Conservation (phyloP, 352 stramenopile species). For the Phytophthora foliorum region DNA sequence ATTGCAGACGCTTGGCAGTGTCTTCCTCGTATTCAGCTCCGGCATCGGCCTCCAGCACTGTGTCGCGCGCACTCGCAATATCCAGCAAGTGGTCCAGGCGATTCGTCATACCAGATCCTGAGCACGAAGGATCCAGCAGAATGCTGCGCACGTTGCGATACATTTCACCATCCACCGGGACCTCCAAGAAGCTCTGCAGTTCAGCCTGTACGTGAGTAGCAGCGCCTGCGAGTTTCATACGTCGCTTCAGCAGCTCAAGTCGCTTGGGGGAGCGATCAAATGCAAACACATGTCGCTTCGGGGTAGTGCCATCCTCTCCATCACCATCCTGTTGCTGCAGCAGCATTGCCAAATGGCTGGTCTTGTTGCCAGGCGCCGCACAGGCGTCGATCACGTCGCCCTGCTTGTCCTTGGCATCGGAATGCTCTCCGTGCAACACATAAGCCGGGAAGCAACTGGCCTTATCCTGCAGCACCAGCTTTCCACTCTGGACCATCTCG, state of each 20-base stretch:
- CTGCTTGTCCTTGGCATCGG: constrained; percentile 50
- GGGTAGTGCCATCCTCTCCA: constrained; percentile 34
- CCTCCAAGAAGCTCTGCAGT: constrained; percentile 94
- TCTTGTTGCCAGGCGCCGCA: constrained; percentile 99
- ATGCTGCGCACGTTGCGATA: constrained; percentile 93
- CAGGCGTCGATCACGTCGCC: constrained; percentile 97
- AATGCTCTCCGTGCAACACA: constrained; percentile 88
- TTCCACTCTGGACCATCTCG: constrained; percentile 80
- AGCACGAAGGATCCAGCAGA: constrained; percentile 97
- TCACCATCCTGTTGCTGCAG: constrained; percentile 77
- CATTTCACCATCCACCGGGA: constrained; percentile 73
- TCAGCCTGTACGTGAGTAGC: constrained; percentile 84
- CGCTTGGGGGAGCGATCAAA: constrained; percentile 94
- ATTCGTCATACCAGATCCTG: constrained; percentile 96
- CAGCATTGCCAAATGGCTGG: constrained; percentile 96
- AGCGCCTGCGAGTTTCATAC: constrained; percentile 88
- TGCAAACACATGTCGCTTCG: constrained; percentile 92
- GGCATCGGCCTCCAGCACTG: constrained; percentile 46
- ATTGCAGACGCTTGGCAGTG: constrained; percentile 84
- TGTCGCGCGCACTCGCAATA: constrained; percentile 73
- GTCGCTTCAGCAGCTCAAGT: constrained; percentile 87
- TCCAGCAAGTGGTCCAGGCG: constrained; percentile 93
- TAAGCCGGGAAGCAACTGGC: constrained; percentile 98
- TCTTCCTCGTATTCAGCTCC: constrained; percentile 60
- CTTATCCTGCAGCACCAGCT: constrained; percentile 97